phyloP scores from a whole-genome alignment of 148 eudicot species.

The Persicaria maculosa region DNA sequence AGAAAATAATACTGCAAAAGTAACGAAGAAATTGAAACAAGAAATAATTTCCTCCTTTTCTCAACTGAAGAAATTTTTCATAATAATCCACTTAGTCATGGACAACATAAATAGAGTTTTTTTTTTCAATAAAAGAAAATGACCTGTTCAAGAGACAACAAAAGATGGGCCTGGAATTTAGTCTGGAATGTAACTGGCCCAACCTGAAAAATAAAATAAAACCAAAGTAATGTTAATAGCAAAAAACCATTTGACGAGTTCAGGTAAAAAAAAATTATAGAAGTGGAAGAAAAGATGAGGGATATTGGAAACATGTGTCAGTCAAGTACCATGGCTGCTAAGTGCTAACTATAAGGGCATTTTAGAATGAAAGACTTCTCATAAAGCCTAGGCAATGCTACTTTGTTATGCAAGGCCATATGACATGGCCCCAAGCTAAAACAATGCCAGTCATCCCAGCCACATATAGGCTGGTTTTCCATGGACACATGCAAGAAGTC shows the following conservation, averaged over 20 bases:
- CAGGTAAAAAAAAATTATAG: not conserved
- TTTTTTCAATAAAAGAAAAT: not conserved
- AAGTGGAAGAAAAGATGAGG: not conserved
- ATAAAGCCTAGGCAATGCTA: not conserved
- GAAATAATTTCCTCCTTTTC: not conserved
- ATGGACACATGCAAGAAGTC: too few relatives aligned
- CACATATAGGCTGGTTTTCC: too few relatives aligned
- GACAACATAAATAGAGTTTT: not conserved
- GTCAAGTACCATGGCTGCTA: not conserved
- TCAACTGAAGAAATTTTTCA: too few relatives aligned
- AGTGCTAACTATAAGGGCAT: not conserved
- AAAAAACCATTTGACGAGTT: not conserved
- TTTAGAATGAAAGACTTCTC: conserved; percentile 1
- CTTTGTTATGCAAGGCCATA: not conserved
- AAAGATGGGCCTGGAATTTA: conserved; percentile 76
- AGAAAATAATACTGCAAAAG: not conserved
- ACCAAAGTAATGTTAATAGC: not conserved
- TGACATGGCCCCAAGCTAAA: not conserved
- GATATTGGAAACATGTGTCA: not conserved
- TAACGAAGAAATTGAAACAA: not conserved
- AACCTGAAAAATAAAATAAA: conserved; percentile 39
- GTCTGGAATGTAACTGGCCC: conserved; percentile 73
- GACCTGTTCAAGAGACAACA: conserved; percentile 94
- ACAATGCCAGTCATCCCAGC: too few relatives aligned
- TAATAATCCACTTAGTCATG: not conserved